A percentile compares a stretch with the other conserved stretches of the same genome.
phyloP scores from a whole-genome alignment of 371 early-diverging fungal species.

The Rhizopus stolonifer region DNA sequence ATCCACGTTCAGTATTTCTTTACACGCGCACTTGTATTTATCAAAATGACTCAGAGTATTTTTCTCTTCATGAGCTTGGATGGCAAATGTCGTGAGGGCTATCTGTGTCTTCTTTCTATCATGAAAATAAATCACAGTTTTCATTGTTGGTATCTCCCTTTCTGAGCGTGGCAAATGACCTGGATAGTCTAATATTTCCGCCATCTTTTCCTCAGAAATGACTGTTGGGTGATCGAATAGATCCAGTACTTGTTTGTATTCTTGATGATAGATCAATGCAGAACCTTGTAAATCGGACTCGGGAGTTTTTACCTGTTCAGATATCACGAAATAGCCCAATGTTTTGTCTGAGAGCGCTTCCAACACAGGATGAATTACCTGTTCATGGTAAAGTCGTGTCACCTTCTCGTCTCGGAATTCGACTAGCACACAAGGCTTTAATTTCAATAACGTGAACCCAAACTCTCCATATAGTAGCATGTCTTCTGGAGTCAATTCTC shows the following conservation, averaged over 20 bases:
- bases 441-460: conserved; percentile 57
- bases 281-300: conserved; percentile 16
- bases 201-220: conserved; percentile 45
- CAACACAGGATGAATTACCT: conserved; percentile 42
- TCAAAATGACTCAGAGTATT: conserved; percentile 25
- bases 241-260: neutral
- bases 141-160: conserved; percentile 44
- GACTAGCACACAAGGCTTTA: conserved; percentile 60
- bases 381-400: conserved; percentile 22
- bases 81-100: conserved; percentile 39
- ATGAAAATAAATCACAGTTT: conserved; percentile 57
- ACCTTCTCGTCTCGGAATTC: conserved; percentile 41
- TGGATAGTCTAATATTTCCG: conserved; percentile 57
- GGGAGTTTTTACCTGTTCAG: conserved; percentile 18
- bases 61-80: conserved; percentile 19
- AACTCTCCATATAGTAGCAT: conserved; percentile 62
- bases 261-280: conserved; percentile 9
- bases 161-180: conserved; percentile 52
- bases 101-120: conserved; percentile 25
- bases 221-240: neutral
- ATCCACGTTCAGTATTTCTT: conserved; percentile 14
- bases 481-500: conserved; percentile 27
- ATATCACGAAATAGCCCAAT: conserved; percentile 21
- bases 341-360: conserved; percentile 5
- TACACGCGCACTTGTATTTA: conserved; percentile 9